Evolutionary conservation across 805 yeast genomes (phyloP).

Genomic region (Wickerhamomyces rabaulensis): DNA sequence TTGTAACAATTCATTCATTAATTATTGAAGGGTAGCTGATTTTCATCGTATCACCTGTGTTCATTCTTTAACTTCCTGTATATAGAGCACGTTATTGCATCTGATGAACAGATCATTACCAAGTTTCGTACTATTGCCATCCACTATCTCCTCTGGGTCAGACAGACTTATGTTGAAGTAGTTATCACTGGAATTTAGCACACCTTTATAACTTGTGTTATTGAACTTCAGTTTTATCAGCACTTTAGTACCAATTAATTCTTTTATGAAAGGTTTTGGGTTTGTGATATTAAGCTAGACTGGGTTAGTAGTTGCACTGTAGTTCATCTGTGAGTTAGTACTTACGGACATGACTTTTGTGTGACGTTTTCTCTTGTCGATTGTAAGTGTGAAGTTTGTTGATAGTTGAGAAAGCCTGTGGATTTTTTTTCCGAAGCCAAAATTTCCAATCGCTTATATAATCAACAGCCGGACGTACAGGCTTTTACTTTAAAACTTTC

Average conservation of each 20-base stretch:
- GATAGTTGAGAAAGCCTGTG: too few species aligned
- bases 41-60: not conserved
- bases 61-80: slow-evolving; percentile 17
- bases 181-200: slow-evolving; percentile 73
- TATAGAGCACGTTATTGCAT: slow-evolving; percentile 79
- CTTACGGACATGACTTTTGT: slow-evolving; percentile 3
- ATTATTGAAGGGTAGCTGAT: not conserved
- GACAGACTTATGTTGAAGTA: slow-evolving; percentile 86
- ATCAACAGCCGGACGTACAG: too few species aligned
- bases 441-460: too few species aligned
- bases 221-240: slow-evolving; percentile 87
- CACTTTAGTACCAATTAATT: slow-evolving; percentile 65
- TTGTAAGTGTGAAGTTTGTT: too few species aligned
- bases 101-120: slow-evolving; percentile 81
- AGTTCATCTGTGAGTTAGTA: not conserved
- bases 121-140: slow-evolving; percentile 42
- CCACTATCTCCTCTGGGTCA: slow-evolving; percentile 49
- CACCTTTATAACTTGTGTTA: slow-evolving; percentile 81
- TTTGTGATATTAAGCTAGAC: slow-evolving; percentile 52
- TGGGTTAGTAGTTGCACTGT: slow-evolving; percentile 2
- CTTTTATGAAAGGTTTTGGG: slow-evolving; percentile 86
- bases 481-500: too few species aligned
- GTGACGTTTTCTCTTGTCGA: too few species aligned
- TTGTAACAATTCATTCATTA: not conserved
- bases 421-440: too few species aligned